Evolutionary conservation across 768 basidiomycete species (phyloP), one percentile per base, ranked within the genome.

Genomic region (Calvatia gigantea): DNA sequence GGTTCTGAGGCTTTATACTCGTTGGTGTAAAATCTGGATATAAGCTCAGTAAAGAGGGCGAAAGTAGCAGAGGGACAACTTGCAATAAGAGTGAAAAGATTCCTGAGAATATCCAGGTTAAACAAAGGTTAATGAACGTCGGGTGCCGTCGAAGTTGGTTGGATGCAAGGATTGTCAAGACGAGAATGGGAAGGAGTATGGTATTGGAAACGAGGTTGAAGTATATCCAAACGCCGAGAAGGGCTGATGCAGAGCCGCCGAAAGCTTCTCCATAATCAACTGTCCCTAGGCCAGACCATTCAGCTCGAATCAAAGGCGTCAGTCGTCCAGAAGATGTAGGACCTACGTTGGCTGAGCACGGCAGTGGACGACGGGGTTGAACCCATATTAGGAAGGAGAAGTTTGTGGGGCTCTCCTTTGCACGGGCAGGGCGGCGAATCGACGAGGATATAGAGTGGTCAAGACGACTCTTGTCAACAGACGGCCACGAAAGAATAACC

Each of bases 31-130:
- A 78, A 74, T 35, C 73, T 74, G 48, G 8, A 31, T 25, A 7
- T 28, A 29, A 21, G 17, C 3, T 17, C 17, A 43, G 19, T 41
- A 21, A 1, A 2, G 31, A 33, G 14, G 9, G 25, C 6, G 17
- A n/a, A 9, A 3, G 38, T 2, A 37, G 17, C 9, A 7, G 23
- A 17, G 4, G 8, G 19, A 57, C 5, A 19, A 51, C 77, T 62
- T 57, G 79, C 76, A 81, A 66, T 32, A 81, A 59, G 2, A 73
- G 64, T 8, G 75, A 71, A 52, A 70, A 73, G 19, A 76, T 62
- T 1, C 75, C 76, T 1, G 75, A 73, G 15, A 80, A 58, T 12
- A 79, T 76, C 76, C 76, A 79, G 15, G 75, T 75, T 29, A 76
- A 67, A 59, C 74, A 78, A 3, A 79, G 63, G 46, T 78, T 79